Evolutionary conservation across 345 rosid genomes (phyloP).

Genomic region (Erysimum cheiranthoides): DNA sequence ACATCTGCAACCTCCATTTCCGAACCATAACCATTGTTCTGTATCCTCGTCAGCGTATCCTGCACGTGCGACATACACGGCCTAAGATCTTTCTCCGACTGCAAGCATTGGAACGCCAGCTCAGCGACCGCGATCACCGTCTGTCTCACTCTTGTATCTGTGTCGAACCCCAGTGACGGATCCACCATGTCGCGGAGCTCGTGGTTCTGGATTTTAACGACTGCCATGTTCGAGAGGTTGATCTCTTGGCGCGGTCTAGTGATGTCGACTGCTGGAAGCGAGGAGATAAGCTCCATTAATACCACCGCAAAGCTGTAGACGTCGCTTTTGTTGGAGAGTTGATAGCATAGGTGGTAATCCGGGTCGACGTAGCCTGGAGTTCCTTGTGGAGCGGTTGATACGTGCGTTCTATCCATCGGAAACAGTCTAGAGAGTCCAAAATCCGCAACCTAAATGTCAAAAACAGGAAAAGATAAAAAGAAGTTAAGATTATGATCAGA

Average conservation of each 20-base stretch:
- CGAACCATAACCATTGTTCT: slow-evolving; percentile 33
- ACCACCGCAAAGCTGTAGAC: slow-evolving; percentile 58
- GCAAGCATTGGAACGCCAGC: slow-evolving; percentile 85
- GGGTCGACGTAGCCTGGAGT: slow-evolving; percentile 97
- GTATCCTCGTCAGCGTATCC: slow-evolving; percentile 55
- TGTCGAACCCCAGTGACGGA: slow-evolving; percentile 66
- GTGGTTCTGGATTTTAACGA: slow-evolving; percentile 69
- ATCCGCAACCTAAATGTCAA: slow-evolving; percentile 66
- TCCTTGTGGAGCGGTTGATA: slow-evolving; percentile 95
- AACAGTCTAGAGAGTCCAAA: slow-evolving; percentile 89
- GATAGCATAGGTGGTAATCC: slow-evolving; percentile 86
- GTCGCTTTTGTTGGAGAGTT: slow-evolving; percentile 86
- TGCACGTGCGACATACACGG: slow-evolving; percentile 70
- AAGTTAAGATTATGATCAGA: slow-evolving; percentile 13
- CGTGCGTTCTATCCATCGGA: slow-evolving; percentile 69
- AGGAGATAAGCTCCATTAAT: slow-evolving; percentile 57
- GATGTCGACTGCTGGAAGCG: slow-evolving; percentile 90
- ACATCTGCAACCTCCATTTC: slow-evolving; percentile 48
- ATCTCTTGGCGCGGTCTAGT: slow-evolving; percentile 80
- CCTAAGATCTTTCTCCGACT: slow-evolving; percentile 66
- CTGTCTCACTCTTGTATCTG: slow-evolving; percentile 53
- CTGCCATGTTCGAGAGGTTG: slow-evolving; percentile 76
- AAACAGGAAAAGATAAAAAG: neutral
- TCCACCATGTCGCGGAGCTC: slow-evolving; percentile 77
- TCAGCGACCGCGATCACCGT: slow-evolving; percentile 75